Base-by-base conservation (phyloP, 2,329 filamentous ascomycete genomes). In the Fusarium anthophilum region DNA sequence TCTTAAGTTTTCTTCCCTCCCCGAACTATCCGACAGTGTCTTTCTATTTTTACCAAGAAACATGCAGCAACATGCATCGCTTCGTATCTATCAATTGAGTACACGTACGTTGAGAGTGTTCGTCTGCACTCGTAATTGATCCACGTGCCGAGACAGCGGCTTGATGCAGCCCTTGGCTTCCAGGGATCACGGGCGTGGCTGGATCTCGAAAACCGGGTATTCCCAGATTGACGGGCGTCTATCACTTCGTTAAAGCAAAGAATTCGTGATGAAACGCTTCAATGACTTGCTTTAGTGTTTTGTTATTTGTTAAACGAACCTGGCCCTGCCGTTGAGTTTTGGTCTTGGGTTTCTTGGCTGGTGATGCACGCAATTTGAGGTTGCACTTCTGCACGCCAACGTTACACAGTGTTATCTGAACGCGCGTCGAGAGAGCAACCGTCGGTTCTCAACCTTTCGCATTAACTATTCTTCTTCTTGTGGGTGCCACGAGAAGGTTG, bases 91-190 rank as follows among this genome's bases (percentile, higher is more conserved):
- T 53, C 20, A 37, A 45, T 41, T 3, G 22, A 15, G 20, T 10
- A 24, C 28, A 37, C 32, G 14, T 32, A 35, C 32, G 32, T 24
- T 9, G 22, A 39, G n/a, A 24, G 18, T 41, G 39, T n/a, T 30
- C 28, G 18, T 18, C 37, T n/a, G 22, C 17, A 14, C n/a, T 20
- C 58, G 39, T 28, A 6, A 69, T 47, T 60, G 39, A 57, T 50
- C 60, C 60, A 65, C 66, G 48, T 55, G 38, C 38, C 50, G 59
- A 55, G 43, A 69, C 66, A 45, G 24, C 57, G 57, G 66, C 44
- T 22, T 32, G 17, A 22, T 65, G 53, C 67, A 70, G 38, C 28
- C 20, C 24, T 43, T 69, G 48, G 38, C 38, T 20, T 37, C 28
- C 35, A 48, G 58, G 45, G 58, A 44, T 28, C 48, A 39, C 43